Conservation (phyloP, 768 basidiomycete genomes). For the Tubosaeta sp. region DNA sequence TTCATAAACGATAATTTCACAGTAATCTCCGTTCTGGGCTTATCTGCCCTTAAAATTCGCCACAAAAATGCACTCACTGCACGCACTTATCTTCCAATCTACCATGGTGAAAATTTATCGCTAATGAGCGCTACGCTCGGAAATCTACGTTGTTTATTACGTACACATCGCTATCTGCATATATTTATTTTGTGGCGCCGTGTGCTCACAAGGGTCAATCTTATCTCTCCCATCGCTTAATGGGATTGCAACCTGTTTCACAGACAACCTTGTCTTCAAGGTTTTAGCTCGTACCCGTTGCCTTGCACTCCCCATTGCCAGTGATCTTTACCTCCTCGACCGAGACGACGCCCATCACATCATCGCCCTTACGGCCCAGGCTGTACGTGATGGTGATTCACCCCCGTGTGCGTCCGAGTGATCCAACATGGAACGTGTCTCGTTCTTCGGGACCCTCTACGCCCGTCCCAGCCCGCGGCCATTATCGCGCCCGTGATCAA, state of each 20-base stretch:
- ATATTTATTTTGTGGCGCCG: slow-evolving; percentile 24
- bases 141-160: slow-evolving; percentile 29
- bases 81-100: slow-evolving; percentile 6
- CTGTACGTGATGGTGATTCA: slow-evolving; percentile 19
- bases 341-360: slow-evolving; percentile 8
- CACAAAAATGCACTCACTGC: background rate
- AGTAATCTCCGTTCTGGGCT: slow-evolving; percentile 13
- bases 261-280: slow-evolving; percentile 3
- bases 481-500: slow-evolving; percentile 3
- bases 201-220: slow-evolving; percentile 27
- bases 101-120: slow-evolving; percentile 25
- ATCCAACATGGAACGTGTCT: slow-evolving; percentile 17
- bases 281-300: slow-evolving; percentile 5
- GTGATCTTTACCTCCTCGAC: slow-evolving; percentile 2
- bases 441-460: slow-evolving; percentile 18
- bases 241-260: background rate
- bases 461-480: slow-evolving; percentile 20
- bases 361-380: slow-evolving; percentile 8
- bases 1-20: slow-evolving; percentile 21
- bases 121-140: slow-evolving; percentile 26
- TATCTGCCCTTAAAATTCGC: background rate
- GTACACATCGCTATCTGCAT: slow-evolving; percentile 21
- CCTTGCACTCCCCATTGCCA: too few relatives aligned
- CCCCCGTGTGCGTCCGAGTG: slow-evolving; percentile 9
- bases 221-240: slow-evolving; percentile 20